Evolutionary conservation across 2,329 filamentous ascomycete species (phyloP).

Genomic region (Davidsoniella australis): DNA sequence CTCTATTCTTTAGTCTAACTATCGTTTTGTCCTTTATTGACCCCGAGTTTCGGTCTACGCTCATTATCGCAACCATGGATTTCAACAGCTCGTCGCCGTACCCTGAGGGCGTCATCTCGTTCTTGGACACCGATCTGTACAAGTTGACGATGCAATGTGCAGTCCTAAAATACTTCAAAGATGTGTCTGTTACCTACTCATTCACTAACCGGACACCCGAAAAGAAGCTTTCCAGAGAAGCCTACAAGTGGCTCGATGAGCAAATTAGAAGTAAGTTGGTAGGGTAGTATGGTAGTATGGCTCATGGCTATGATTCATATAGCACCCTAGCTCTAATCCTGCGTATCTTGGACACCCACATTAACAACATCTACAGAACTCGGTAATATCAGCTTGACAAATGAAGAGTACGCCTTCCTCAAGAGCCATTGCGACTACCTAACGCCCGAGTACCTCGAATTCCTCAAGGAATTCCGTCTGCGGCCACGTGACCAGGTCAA

Average conservation of each 20-base stretch:
- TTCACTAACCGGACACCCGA: conserved; percentile 93
- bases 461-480: conserved; percentile 66
- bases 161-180: conserved; percentile 78
- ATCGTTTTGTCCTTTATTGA: too few relatives aligned
- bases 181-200: conserved; percentile 69
- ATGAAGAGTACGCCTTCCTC: conserved; percentile 68
- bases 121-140: conserved; percentile 74
- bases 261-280: conserved; percentile 59
- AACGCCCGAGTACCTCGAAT: conserved; percentile 58
- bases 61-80: conserved; percentile 30
- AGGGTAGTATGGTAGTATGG: conserved; percentile 1
- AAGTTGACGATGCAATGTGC: conserved; percentile 99
- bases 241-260: conserved; percentile 67
- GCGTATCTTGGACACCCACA: neutral
- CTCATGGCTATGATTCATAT: neutral
- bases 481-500: conserved; percentile 65
- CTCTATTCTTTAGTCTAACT: too few relatives aligned
- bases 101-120: conserved; percentile 64
- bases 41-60: too few relatives aligned
- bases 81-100: conserved; percentile 50
- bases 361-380: conserved; percentile 40
- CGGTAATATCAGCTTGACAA: conserved; percentile 59
- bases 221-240: conserved; percentile 72
- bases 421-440: conserved; percentile 68
- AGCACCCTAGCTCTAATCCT: neutral